phyloP scores from a whole-genome alignment of 257 asterid genomes.

The Pogostemon cablin region DNA sequence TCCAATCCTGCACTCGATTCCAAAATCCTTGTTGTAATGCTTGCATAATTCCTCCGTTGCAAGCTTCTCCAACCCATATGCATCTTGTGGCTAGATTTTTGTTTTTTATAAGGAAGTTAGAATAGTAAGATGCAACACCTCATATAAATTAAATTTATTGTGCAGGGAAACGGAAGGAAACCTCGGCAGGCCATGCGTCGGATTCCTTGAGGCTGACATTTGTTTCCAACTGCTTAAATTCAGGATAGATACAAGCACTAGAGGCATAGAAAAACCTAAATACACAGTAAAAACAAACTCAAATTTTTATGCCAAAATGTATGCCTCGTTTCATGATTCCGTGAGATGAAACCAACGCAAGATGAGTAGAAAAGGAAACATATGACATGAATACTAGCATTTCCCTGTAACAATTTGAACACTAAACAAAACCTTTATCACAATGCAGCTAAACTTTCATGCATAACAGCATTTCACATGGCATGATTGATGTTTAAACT shows the following conservation, averaged over 20 bases:
- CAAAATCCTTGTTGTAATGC: constrained; percentile 88
- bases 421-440: too few relatives aligned
- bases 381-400: too few relatives aligned
- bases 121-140: constrained; percentile 2
- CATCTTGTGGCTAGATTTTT: constrained; percentile 77
- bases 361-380: too few relatives aligned
- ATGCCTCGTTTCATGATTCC: constrained; percentile 36
- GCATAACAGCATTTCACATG: too few relatives aligned
- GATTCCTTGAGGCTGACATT: constrained; percentile 92
- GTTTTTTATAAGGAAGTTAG: neutral
- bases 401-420: too few relatives aligned
- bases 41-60: constrained; percentile 84
- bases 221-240: constrained; percentile 82
- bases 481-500: neutral
- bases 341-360: too few relatives aligned
- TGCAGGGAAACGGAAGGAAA: constrained; percentile 32
- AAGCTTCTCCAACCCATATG: constrained; percentile 83
- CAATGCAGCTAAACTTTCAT: too few relatives aligned
- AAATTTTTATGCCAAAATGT: neutral
- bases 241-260: constrained; percentile 90
- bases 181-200: constrained; percentile 98
- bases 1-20: constrained; percentile 88
- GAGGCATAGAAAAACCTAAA: constrained; percentile 88
- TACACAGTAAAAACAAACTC: neutral
- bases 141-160: constrained; percentile 5